phyloP scores from a whole-genome alignment of 164 flowering plant genomes.

The Aristolochia fimbriata region DNA sequence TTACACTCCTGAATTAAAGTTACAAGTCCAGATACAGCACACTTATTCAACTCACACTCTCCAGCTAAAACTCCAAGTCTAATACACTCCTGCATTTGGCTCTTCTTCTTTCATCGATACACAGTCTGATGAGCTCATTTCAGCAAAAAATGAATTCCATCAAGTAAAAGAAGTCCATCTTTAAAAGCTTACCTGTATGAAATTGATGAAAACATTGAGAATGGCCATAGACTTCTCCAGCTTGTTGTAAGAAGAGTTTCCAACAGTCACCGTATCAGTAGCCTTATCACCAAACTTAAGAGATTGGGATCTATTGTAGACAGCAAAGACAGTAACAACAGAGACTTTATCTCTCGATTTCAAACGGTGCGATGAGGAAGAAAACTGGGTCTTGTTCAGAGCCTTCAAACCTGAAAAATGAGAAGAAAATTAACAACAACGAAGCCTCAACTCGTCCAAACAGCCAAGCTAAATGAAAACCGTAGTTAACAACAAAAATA shows the following conservation, averaged over 20 bases:
- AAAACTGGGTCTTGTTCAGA: constrained; percentile 45
- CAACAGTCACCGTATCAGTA: constrained; percentile 46
- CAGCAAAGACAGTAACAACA: constrained; percentile 68
- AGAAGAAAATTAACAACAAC: not conserved
- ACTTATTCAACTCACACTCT: too few species aligned
- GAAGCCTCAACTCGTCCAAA: not conserved
- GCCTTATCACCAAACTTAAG: constrained; percentile 15
- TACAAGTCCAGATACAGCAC: too few species aligned
- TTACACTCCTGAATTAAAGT: too few species aligned
- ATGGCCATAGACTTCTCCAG: constrained; percentile 69
- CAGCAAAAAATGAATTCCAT: too few species aligned
- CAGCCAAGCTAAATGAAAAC: too few species aligned
- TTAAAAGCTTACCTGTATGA: constrained; percentile 37
- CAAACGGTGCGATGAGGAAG: constrained; percentile 14
- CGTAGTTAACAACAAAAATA: too few species aligned
- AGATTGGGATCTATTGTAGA: constrained; percentile 39
- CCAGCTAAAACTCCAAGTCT: too few species aligned
- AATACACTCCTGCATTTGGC: not conserved
- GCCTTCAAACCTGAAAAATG: constrained; percentile 55
- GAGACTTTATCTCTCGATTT: constrained; percentile 26
- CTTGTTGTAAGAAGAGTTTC: constrained; percentile 56
- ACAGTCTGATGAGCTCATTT: too few species aligned
- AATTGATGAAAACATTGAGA: constrained; percentile 61
- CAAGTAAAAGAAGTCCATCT: not conserved
- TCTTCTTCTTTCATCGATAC: not conserved